Evolutionary conservation across 1,139 yeast species (phyloP).

Genomic region (Taphrina confusa): DNA sequence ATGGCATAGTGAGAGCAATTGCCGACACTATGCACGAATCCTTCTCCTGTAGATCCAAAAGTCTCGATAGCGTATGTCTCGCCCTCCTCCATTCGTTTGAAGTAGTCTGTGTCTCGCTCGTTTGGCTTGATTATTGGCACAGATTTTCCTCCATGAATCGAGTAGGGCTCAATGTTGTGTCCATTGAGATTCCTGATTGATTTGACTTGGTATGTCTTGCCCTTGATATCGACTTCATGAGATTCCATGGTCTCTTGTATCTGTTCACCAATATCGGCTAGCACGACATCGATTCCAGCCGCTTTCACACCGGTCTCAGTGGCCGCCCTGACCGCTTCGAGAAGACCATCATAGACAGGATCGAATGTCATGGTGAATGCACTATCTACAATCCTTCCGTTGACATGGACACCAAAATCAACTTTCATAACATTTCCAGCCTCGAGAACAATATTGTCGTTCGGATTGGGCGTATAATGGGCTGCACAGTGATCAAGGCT

Average conservation of each 20-base stretch:
- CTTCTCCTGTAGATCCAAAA: conserved; percentile 94
- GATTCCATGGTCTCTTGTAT: conserved; percentile 97
- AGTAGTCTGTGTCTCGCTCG: conserved; percentile 62
- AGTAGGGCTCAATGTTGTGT: conserved; percentile 80
- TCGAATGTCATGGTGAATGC: conserved; percentile 93
- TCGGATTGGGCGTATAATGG: conserved; percentile 95
- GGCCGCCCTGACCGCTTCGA: conserved; percentile 86
- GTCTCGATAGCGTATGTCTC: conserved; percentile 98
- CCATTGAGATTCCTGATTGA: conserved; percentile 92
- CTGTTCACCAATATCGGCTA: conserved; percentile 93
- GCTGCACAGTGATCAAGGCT: conserved; percentile 95
- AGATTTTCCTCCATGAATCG: conserved; percentile 90
- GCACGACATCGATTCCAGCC: conserved; percentile 93
- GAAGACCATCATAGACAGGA: conserved; percentile 73
- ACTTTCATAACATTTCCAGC: conserved; percentile 95
- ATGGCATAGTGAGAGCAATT: conserved; percentile 93
- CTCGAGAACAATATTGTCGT: conserved; percentile 76
- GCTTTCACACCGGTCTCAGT: conserved; percentile 90
- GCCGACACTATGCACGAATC: conserved; percentile 80
- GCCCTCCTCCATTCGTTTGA: conserved; percentile 98
- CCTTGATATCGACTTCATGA: conserved; percentile 86
- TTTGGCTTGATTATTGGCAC: conserved; percentile 81
- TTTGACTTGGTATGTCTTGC: conserved; percentile 79
- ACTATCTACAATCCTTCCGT: conserved; percentile 88
- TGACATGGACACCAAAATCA: conserved; percentile 94